phyloP scores from a whole-genome alignment of 2,329 filamentous ascomycete species.

The Trichoderma aggressivum region DNA sequence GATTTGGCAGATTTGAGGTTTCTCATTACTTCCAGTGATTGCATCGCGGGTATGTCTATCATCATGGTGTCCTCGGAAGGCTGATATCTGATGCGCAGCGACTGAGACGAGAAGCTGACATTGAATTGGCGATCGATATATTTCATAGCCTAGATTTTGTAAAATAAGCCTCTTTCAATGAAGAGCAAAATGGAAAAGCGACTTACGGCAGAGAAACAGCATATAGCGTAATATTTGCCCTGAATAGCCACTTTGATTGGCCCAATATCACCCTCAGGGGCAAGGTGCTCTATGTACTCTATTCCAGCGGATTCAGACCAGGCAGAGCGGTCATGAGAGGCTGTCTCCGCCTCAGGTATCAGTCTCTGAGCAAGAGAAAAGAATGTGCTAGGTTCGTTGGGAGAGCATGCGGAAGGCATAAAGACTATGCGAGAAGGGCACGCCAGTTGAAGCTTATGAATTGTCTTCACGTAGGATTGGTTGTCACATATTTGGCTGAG shows the following conservation, averaged over 20 bases:
- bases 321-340: conserved; percentile 67
- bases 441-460: conserved; percentile 81
- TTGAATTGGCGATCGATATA: conserved; percentile 71
- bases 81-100: conserved; percentile 80
- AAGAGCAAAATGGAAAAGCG: neutral
- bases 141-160: conserved; percentile 63
- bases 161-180: neutral
- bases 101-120: conserved; percentile 70
- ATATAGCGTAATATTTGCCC: conserved; percentile 83
- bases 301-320: conserved; percentile 79
- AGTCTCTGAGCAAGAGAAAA: conserved; percentile 67
- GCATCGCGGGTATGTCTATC: conserved; percentile 85
- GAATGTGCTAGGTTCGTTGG: conserved; percentile 68
- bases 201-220: conserved; percentile 78
- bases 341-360: conserved; percentile 31
- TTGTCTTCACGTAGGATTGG: conserved; percentile 83
- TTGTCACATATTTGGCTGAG: conserved; percentile 91
- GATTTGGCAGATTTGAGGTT: conserved; percentile 77
- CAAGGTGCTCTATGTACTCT: conserved; percentile 74
- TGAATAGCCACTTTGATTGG: conserved; percentile 74
- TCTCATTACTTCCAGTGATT: conserved; percentile 84
- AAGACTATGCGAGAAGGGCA: conserved; percentile 78
- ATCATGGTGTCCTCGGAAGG: conserved; percentile 92
- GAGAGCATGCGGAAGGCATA: conserved; percentile 62
- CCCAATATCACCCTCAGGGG: conserved; percentile 75